These are phyloP conservation scores for Clavariopsis aquatica DNA, from an alignment of 495 filamentous ascomycete genomes.

Conservation along the genomic window DNA sequence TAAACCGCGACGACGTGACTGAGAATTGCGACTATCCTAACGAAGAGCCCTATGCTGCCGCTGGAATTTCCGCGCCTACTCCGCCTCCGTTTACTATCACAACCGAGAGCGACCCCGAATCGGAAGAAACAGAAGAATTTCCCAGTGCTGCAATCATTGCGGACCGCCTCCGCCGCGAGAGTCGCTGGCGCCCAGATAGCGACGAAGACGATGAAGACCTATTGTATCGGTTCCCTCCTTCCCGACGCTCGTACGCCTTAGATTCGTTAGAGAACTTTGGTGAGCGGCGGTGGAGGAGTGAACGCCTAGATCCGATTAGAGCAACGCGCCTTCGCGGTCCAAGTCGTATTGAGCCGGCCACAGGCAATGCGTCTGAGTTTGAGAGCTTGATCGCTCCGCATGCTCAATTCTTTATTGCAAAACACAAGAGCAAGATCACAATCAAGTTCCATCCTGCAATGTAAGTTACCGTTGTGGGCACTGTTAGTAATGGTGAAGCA, in stretches of 20 bases:
- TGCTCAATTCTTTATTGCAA: conserved; percentile 75
- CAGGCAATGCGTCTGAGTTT: conserved; percentile 32
- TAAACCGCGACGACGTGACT: not conserved
- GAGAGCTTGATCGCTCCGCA: conserved; percentile 59
- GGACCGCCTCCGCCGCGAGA: conserved; percentile 42
- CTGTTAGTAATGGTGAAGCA: too few relatives aligned
- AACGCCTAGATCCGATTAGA: conserved; percentile 18
- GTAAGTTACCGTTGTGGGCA: conserved; percentile 49
- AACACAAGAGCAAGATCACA: conserved; percentile 77
- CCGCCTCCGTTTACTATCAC: conserved; percentile 51
- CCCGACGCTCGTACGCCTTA: not conserved
- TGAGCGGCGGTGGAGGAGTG: conserved; percentile 11
- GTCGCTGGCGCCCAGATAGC: conserved; percentile 35
- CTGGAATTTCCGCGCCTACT: conserved; percentile 31
- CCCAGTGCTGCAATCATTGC: conserved; percentile 42
- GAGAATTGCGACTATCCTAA: conserved; percentile 30
- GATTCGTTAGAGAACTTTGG: conserved; percentile 1
- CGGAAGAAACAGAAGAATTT: conserved; percentile 48
- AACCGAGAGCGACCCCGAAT: conserved; percentile 53
- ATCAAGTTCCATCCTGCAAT: conserved; percentile 87
- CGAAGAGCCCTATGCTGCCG: conserved; percentile 19
- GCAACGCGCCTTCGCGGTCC: conserved; percentile 25
- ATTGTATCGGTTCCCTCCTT: conserved; percentile 13
- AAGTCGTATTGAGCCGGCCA: conserved; percentile 36
- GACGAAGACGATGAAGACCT: conserved; percentile 37